phyloP scores from a whole-genome alignment of 1,139 yeast species.

The Candida glucosophila region DNA sequence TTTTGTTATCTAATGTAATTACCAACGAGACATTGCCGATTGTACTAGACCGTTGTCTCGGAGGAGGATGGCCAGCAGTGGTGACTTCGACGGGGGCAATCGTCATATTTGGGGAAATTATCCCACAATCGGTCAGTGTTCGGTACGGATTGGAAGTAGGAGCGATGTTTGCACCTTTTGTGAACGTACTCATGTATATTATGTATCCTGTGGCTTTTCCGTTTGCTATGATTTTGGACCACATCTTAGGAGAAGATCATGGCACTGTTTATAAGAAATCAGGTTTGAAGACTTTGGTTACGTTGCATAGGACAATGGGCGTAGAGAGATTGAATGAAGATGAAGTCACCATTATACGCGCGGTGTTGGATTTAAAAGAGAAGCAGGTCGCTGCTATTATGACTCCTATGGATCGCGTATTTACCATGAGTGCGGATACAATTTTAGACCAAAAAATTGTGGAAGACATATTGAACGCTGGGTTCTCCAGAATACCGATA shows the following conservation, averaged over 20 bases:
- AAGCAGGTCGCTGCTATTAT: constrained; percentile 79
- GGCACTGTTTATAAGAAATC: constrained; percentile 91
- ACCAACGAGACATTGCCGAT: constrained; percentile 95
- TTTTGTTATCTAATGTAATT: constrained; percentile 78
- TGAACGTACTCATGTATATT: constrained; percentile 70
- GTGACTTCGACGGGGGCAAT: constrained; percentile 86
- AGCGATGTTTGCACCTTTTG: constrained; percentile 85
- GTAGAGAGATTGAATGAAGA: constrained; percentile 88
- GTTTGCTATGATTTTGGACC: constrained; percentile 71
- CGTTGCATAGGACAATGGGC: constrained; percentile 91
- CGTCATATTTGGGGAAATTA: constrained; percentile 92
- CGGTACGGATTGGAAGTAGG: constrained; percentile 90
- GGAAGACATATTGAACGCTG: constrained; percentile 87
- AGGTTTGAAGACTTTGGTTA: constrained; percentile 87
- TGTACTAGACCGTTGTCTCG: constrained; percentile 82
- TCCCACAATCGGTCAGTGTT: constrained; percentile 90
- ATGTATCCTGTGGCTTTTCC: constrained; percentile 95
- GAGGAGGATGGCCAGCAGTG: constrained; percentile 98
- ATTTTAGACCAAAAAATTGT: constrained; percentile 78
- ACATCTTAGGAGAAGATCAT: constrained; percentile 86
- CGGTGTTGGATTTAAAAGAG: constrained; percentile 89
- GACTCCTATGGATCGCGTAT: constrained; percentile 92
- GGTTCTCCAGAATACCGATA: constrained; percentile 94
- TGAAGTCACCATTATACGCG: constrained; percentile 91
- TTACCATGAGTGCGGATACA: constrained; percentile 79